Evolutionary conservation across 2,329 filamentous ascomycete species (phyloP).

Genomic region (Colletotrichum musicola): DNA sequence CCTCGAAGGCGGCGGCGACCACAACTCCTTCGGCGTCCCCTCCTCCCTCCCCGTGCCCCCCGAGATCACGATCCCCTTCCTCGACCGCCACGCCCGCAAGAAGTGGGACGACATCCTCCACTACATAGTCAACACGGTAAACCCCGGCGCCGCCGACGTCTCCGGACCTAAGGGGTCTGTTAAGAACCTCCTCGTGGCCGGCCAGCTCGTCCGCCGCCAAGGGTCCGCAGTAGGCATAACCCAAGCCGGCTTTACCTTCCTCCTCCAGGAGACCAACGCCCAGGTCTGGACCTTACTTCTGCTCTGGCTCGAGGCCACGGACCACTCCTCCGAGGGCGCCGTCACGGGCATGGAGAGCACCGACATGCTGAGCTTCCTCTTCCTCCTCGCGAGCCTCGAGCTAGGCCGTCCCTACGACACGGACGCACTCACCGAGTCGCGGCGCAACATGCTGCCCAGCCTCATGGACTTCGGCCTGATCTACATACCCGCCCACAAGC

Average conservation of each 20-base stretch:
- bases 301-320: conserved; percentile 89
- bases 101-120: conserved; percentile 98
- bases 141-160: conserved; percentile 54
- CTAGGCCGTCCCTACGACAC: conserved; percentile 93
- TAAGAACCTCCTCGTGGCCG: conserved; percentile 84
- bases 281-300: conserved; percentile 97
- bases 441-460: conserved; percentile 89
- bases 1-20: conserved; percentile 86
- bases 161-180: conserved; percentile 79
- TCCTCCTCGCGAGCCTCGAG: conserved; percentile 93
- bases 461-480: conserved; percentile 94
- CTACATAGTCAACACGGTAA: conserved; percentile 87
- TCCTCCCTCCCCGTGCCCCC: conserved; percentile 73
- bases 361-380: conserved; percentile 95
- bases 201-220: conserved; percentile 79
- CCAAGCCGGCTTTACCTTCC: conserved; percentile 91
- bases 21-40: conserved; percentile 92
- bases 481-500: conserved; percentile 73
- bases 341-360: conserved; percentile 83
- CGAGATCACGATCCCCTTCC: conserved; percentile 75
- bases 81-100: conserved; percentile 86
- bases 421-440: conserved; percentile 82
- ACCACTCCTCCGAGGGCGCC: conserved; percentile 62
- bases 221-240: conserved; percentile 77
- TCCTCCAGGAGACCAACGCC: conserved; percentile 94